These are phyloP conservation scores for Lasiodiplodia gonubiensis DNA, from an alignment of 2,329 filamentous ascomycete species.

Conservation along the genomic window DNA sequence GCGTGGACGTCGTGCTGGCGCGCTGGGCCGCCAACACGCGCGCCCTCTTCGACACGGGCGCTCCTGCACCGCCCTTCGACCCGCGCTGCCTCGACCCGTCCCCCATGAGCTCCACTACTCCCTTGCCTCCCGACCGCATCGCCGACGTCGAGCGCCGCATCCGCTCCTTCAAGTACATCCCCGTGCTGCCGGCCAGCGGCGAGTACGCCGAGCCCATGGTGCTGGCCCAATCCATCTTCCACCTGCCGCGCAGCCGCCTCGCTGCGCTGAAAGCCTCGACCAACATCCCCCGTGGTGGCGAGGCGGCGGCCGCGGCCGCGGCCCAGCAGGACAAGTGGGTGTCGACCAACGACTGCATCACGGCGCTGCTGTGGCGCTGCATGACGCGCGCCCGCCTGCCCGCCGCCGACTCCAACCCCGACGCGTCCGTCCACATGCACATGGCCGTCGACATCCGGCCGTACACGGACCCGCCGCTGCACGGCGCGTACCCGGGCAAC, in stretches of 20 bases:
- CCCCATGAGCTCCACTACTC: background rate
- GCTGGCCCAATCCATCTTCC: background rate
- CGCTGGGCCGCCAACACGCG: slow-evolving; percentile 37
- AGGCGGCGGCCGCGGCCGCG: too few species aligned
- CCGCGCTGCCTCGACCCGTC: slow-evolving; percentile 21
- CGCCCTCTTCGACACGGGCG: slow-evolving; percentile 30
- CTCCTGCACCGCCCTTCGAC: slow-evolving; percentile 27
- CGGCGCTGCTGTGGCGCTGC: background rate
- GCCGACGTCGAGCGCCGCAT: background rate
- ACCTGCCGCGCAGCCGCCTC: background rate
- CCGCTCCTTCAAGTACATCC: slow-evolving; percentile 29
- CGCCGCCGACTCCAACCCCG: too few species aligned
- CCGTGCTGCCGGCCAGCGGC: slow-evolving; percentile 30
- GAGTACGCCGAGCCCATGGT: slow-evolving; percentile 29
- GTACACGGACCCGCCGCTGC: too few species aligned
- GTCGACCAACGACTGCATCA: background rate
- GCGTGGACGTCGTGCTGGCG: slow-evolving; percentile 32
- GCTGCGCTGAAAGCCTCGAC: slow-evolving; percentile 35
- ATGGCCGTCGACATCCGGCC: too few species aligned
- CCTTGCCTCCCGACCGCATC: background rate
- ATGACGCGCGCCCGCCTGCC: background rate
- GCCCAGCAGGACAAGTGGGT: background rate
- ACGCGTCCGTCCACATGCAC: too few species aligned
- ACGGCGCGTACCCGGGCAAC: too few species aligned
- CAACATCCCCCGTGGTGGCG: too few species aligned